Evolutionary conservation across 352 stramenopile species (phyloP), one percentile per base, ranked within the genome.

Genomic region (Phytophthora citrophthora): DNA sequence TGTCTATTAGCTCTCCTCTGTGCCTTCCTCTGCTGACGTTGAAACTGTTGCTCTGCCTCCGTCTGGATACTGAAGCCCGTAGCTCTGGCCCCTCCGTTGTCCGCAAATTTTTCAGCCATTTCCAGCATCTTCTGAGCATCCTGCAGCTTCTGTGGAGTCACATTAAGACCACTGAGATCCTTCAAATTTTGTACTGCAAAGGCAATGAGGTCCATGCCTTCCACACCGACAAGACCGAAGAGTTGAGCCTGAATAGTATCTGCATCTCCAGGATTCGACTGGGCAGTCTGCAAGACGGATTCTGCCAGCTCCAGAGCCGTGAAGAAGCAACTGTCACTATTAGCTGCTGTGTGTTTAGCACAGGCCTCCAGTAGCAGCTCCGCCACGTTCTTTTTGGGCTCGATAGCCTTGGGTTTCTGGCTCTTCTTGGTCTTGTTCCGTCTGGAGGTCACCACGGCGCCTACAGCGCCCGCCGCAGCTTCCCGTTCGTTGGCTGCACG

Each of bases 201-300:
- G 10, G 86, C 76, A 54, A 95, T 95, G 11, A 95, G 60, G 31
- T 93, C 85, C 81, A 95, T 91, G 62, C 87, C 85, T 46, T 95
- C 85, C 15, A 91, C 84, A n/a, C 87, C 87, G 1, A 95, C 80
- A 40, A 95, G 85, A 2, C 85, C 79, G 53, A 95, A 95, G 45
- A 95, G 74, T 50, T 91, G 84, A 65, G 77, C 71, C 51, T 93
- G 84, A 16, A 90, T 72, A 7, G 71, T 70, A 48, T 95, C 84
- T 1, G 77, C 70, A 56, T 91, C 77, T 27, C 66, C 64, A 31
- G 48, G 60, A 61, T 76, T 76, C 18, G 86, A 77, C 36, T 85
- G 76, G 15, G 88, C 66, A 1, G 72, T 91, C 63, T 95, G 83
- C 16, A 90, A 58, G 27, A 93, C 74, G 15, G 81, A 82, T 55